Base-by-base conservation (phyloP, 2,329 filamentous ascomycete genomes). In the Clarireedia hainanense region DNA sequence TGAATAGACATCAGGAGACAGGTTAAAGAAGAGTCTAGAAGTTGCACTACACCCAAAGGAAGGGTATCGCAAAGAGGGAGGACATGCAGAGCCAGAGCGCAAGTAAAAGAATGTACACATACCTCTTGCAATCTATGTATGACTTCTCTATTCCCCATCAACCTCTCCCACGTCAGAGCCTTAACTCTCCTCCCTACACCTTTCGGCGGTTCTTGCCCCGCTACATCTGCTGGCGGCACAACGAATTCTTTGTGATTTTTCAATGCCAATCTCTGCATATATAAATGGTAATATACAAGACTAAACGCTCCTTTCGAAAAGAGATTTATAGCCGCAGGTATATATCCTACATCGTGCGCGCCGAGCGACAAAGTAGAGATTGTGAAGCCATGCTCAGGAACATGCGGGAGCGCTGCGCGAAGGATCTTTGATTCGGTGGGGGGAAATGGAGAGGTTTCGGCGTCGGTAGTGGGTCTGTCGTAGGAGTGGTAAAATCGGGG, bases 121-220 rank as follows among this genome's bases (percentile, higher is more conserved):
- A 94, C 90, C 80, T 95, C 90, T 73, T 95, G 89, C 90, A 89
- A 96, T 50, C 85, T 81, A 58, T 81, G 78, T 52, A 92, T 81
- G 34, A 96, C 75, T 7, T 83, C 76, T 57, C 72, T 74, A 70
- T 97, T 97, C 48, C 80, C 88, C 66, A 83, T 76, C 64, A 99
- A 72, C 47, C 94, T 77, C 70, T 87, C 85, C 81, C 94, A 84
- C 1, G 89, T 80, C 66, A 97, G 71, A 1, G 74, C 73, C 66
- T 86, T 83, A 5, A 95, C 84, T 67, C 84, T 90, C 3, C 76
- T 75, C 12, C 81, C 79, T 2, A 87, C 72, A 4, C 76, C 75
- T 48, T 76, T 62, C 36, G 69, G 62, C 17, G 62, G 64, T 4
- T 70, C 68, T 3, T 52, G 65, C 15, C 57, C 57, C 10, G 64